A percentile compares a stretch with the other conserved stretches of the same genome.
Evolutionary conservation across 306 rosid species (phyloP).

Genomic region (Castanopsis chinensis): DNA sequence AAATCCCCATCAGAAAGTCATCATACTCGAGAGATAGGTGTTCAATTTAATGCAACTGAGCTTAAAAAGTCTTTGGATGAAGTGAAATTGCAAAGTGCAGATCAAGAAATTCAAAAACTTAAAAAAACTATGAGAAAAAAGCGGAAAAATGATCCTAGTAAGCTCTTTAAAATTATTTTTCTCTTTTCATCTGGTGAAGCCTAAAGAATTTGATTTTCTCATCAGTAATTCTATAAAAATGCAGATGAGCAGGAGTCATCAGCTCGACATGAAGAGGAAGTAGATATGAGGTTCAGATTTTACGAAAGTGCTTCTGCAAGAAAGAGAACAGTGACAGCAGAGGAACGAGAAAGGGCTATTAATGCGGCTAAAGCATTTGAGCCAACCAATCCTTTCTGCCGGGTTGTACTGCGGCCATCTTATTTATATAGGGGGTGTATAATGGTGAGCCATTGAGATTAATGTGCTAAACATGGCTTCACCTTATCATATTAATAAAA

Average conservation of each 20-base stretch:
- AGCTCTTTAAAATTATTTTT: slow-evolving; percentile 16
- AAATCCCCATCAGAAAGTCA: slow-evolving; percentile 40
- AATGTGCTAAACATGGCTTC: not conserved
- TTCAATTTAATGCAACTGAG: slow-evolving; percentile 70
- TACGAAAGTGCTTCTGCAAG: slow-evolving; percentile 98
- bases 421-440: slow-evolving; percentile 94
- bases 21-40: slow-evolving; percentile 53
- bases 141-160: slow-evolving; percentile 62
- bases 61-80: slow-evolving; percentile 69
- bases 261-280: slow-evolving; percentile 55
- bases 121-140: slow-evolving; percentile 61
- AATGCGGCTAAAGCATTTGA: slow-evolving; percentile 80
- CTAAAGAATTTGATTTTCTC: slow-evolving; percentile 16
- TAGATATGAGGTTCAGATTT: slow-evolving; percentile 74
- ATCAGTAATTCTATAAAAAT: slow-evolving; percentile 20
- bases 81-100: slow-evolving; percentile 44
- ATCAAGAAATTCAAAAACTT: slow-evolving; percentile 36
- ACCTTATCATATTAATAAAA: not conserved
- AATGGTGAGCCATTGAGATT: slow-evolving; percentile 62
- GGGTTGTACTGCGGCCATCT: slow-evolving; percentile 95
- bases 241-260: slow-evolving; percentile 71
- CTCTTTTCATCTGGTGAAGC: slow-evolving; percentile 3
- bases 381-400: slow-evolving; percentile 85
- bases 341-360: slow-evolving; percentile 87
- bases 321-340: slow-evolving; percentile 94